Base-by-base conservation (phyloP, 163 green algal genomes). In the Botryococcus braunii region DNA sequence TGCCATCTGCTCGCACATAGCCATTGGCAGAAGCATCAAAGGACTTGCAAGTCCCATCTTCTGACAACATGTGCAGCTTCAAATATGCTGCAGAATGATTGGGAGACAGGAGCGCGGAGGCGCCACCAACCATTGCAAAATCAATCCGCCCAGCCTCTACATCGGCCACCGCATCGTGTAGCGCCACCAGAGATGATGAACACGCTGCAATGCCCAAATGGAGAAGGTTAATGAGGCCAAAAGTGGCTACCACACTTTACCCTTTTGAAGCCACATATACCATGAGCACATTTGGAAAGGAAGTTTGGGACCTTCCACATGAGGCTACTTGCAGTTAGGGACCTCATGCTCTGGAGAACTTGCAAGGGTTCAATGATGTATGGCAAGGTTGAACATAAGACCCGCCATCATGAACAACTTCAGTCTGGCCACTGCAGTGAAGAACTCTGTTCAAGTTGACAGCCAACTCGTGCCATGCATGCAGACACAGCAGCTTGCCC, bases 61-160 rank as follows among this genome's bases (percentile, higher is more conserved):
- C 41, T 8, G 62, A 68, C 40, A 68, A 34, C 62, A 68, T 68
- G 62, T 69, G 63, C 46, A 69, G 63, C 8, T 35, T 13, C 8
- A 62, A 23, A 35, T 62, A 69, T 31, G 63, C 63, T 13, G 61
- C n/a, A 2, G 63, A 48, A 3, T 27, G 60, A 27, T 61, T 31
- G 8, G 63, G 63, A 21, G 27, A 21, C 27, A 62, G 39, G 31
- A 61, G 46, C 1, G 17, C 32, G 25, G 32, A 62, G 32, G 46
- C 25, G 31, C 63, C 63, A 17, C 31, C 32, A 1, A 69, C 63
- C 6, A 69, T 36, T 34, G 63, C 63, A 35, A 52, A 69, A 48
- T 69, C 63, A 21, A 48, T 62, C 47, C 63, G 63, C n/a, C 63
- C 63, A 34, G 27, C 32, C 21, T 5, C 25, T 4, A 69, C 25